Evolutionary conservation across 495 filamentous ascomycete genomes (phyloP).

Genomic region (Zalerion maritima): DNA sequence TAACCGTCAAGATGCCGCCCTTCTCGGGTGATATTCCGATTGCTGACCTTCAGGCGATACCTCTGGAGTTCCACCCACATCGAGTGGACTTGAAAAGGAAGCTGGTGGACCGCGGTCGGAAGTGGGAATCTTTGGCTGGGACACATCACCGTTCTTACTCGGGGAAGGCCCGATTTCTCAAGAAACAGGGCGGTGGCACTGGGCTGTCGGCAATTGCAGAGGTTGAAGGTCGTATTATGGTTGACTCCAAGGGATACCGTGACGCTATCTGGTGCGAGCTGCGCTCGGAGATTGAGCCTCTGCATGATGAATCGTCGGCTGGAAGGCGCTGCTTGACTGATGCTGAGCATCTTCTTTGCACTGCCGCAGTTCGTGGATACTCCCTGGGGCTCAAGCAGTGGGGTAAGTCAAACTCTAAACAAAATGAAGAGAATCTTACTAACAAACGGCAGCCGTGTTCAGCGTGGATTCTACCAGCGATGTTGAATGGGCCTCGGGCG

Average conservation of each 20-base stretch:
- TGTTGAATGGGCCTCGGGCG: too few species aligned
- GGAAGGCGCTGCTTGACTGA: too few species aligned
- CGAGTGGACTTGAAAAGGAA: constrained; percentile 7
- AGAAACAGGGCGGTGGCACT: constrained; percentile 9
- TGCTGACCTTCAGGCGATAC: constrained; percentile 12
- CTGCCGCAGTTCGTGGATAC: constrained; percentile 20
- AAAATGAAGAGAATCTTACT: too few species aligned
- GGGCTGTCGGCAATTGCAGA: constrained; percentile 12
- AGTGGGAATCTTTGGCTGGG: constrained; percentile 18
- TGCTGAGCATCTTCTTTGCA: constrained; percentile 13
- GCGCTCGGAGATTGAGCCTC: too few species aligned
- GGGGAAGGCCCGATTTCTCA: constrained; percentile 16
- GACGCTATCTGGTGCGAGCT: too few species aligned
- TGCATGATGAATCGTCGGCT: too few species aligned
- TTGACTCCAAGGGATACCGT: constrained; percentile 23
- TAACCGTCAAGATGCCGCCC: constrained; percentile 11
- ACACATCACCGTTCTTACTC: constrained; percentile 17
- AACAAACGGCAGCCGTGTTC: too few species aligned
- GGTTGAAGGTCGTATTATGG: constrained; percentile 20
- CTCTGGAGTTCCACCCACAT: constrained; percentile 14
- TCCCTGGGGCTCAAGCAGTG: constrained; percentile 15
- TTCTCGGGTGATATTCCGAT: constrained; percentile 15
- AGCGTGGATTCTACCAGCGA: too few species aligned
- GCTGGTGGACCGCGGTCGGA: constrained; percentile 16
- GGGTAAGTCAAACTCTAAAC: too few species aligned